phyloP scores from a whole-genome alignment of 2,329 filamentous ascomycete species.

The Sporothrix mexicana region DNA sequence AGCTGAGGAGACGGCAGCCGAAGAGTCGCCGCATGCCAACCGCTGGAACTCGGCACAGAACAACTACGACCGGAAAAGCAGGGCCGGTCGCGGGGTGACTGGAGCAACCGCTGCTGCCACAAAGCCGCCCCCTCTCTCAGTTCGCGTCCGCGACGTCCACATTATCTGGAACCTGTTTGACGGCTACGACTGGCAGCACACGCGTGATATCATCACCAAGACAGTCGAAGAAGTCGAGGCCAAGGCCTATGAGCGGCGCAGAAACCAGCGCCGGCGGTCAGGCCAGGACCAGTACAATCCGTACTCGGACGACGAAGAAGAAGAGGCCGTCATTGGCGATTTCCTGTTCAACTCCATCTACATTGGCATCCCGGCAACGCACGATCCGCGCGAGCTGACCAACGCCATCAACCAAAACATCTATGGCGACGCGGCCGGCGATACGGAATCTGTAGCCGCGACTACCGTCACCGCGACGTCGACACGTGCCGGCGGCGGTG shows the following conservation, averaged over 20 bases:
- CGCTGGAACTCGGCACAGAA: constrained; percentile 82
- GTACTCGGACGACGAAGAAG: constrained; percentile 69
- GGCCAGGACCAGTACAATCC: constrained; percentile 52
- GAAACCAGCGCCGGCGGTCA: constrained; percentile 61
- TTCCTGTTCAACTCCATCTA: constrained; percentile 99
- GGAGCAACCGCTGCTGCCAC: constrained; percentile 47
- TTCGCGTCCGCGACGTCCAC: constrained; percentile 84
- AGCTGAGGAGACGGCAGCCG: constrained; percentile 62
- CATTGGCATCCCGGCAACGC: constrained; percentile 86
- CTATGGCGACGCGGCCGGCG: constrained; percentile 77
- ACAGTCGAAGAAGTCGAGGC: constrained; percentile 87
- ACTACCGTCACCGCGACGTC: constrained; percentile 67
- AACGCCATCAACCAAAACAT: constrained; percentile 86
- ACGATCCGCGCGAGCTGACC: constrained; percentile 81
- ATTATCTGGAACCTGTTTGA: constrained; percentile 98
- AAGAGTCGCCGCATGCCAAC: constrained; percentile 50
- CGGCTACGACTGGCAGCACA: constrained; percentile 94
- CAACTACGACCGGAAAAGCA: constrained; percentile 64
- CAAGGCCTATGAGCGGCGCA: constrained; percentile 76
- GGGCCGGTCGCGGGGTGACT: constrained; percentile 40
- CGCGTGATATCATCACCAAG: constrained; percentile 82
- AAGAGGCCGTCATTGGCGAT: constrained; percentile 87
- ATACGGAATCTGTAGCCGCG: constrained; percentile 77
- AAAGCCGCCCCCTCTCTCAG: constrained; percentile 66
- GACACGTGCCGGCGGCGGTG: constrained; percentile 49